Base-by-base conservation (phyloP, 169 alveolate genomes). In the Eimeria necatrix region DNA sequence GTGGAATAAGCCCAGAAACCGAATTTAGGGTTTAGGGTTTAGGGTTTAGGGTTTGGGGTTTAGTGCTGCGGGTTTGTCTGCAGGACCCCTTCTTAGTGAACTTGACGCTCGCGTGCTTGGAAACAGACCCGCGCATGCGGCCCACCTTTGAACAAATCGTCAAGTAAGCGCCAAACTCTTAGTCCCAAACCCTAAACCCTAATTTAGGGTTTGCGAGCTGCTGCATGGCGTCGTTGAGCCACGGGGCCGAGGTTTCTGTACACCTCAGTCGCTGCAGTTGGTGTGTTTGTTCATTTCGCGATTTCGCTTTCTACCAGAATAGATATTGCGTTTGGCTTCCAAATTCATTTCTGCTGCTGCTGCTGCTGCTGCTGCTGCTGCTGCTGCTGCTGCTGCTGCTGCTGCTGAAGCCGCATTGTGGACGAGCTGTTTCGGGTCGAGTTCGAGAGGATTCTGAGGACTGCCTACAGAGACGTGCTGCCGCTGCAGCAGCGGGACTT, bases 101-200 rank as follows among this genome's bases (percentile, higher is more conserved):
- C 70, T 71, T 91, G 52, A n/a, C 81, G 3, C 91, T 91, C 59
- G 88, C 95, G 64, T 91, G 95, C 46, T 71, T 91, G 61, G 95
- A 91, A 68, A 64, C 73, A 14, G 52, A 53, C 32, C 95, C 95
- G 26, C 91, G 71, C 84, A 71, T 91, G 88, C 95, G 95, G 26
- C 95, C 95, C 71, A 91, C 90, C 18, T 91, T 91, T 24, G 78
- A 91, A 18, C 95, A 91, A 48, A 91, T 91, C 26, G 89, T 80
- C 91, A 48, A 76, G 95, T 91, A 91, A 51, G 71, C 71, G 52
- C 52, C 46, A 53, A 49, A 49, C 81, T 51, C 81, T 70, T 26
- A 70, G 32, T 51, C 81, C 81, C 32, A 64, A 64, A 64, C 76
- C 76, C 76, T 64, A 70, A 70, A 70, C 81, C 81, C 81, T 70